phyloP scores from a whole-genome alignment of 2,329 filamentous ascomycete genomes.

The Xylaria sp. region DNA sequence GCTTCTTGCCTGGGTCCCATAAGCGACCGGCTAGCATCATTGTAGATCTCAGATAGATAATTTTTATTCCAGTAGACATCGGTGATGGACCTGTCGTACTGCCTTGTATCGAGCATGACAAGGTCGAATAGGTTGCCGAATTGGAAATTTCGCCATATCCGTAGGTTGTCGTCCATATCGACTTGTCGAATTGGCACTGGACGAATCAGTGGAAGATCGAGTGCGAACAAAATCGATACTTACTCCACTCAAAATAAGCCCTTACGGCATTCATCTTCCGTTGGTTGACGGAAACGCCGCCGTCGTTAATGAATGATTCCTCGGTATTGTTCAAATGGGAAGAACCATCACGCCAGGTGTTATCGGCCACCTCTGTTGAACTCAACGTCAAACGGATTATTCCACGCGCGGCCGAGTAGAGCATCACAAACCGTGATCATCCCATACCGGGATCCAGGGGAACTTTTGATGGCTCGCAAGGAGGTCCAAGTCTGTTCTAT shows the following conservation, averaged over 20 bases:
- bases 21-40: constrained; percentile 70
- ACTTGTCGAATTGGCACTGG: constrained; percentile 58
- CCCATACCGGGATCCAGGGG: constrained; percentile 69
- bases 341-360: constrained; percentile 67
- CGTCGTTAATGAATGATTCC: constrained; percentile 64
- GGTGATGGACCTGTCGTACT: constrained; percentile 71
- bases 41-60: constrained; percentile 57
- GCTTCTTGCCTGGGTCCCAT: constrained; percentile 76
- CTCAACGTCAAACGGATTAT: not conserved
- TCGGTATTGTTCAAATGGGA: constrained; percentile 69
- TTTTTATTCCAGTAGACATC: constrained; percentile 66
- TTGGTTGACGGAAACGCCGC: constrained; percentile 69
- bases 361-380: constrained; percentile 62
- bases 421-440: constrained; percentile 58
- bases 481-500: constrained; percentile 67
- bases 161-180: constrained; percentile 71
- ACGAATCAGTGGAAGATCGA: constrained; percentile 24
- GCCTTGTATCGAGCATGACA: constrained; percentile 71
- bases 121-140: constrained; percentile 70
- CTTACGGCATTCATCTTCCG: constrained; percentile 75
- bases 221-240: constrained; percentile 32
- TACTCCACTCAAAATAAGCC: constrained; percentile 72
- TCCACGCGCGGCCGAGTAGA: no score
- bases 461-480: constrained; percentile 60
- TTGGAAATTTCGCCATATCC: constrained; percentile 71